Evolutionary conservation across 257 asterid species (phyloP), one percentile per base, ranked within the genome.

Genomic region (Scutellaria galericulata): DNA sequence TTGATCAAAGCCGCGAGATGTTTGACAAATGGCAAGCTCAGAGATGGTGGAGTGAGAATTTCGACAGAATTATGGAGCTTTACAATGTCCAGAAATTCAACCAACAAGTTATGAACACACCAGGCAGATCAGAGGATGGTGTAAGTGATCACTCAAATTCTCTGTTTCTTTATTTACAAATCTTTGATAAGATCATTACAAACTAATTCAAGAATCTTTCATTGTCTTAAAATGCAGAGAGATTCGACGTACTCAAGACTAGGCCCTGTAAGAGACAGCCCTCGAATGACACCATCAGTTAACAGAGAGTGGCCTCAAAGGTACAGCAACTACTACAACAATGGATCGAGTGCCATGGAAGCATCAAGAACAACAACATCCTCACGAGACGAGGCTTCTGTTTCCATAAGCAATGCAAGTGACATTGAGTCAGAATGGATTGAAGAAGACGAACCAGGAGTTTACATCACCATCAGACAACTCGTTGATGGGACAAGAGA

Each of bases 391-490:
- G 97, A 88, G 68, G 88, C 91, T 70, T 88, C 98, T 11, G 83
- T 82, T 71, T 93, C 97, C 22, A 76, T 93, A 9, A 93, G 98
- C 83, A 93, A 90, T 63, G 97, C 97, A 44, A 93, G 97, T 68
- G 97, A 93, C 35, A 75, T 89, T 9, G 97, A 89, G 70, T 87
- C 94, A 0, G 98, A 93, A 50, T 93, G 97, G 98, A 78, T 90
- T 1, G 98, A 93, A 70, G 89, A 93, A 82, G 98, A 90, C 37
- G 97, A 90, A 73, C 97, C 92, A 0, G 98, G 98, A 3, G 96
- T 93, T 39, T 89, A 85, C 57, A 85, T 93, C 40, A 93, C 98
- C 71, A 86, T 93, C 86, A 89, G 97, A 79, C 96, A 89, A 71
- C 90, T 93, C 37, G 85, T 83, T 45, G 96, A 89, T 75, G 97